Percentiles rank a stretch among this genome's conserved stretches.
These are phyloP conservation scores for Trematosphaeria pertusa DNA, from an alignment of 2,329 filamentous ascomycete genomes.

Conservation along the genomic window DNA sequence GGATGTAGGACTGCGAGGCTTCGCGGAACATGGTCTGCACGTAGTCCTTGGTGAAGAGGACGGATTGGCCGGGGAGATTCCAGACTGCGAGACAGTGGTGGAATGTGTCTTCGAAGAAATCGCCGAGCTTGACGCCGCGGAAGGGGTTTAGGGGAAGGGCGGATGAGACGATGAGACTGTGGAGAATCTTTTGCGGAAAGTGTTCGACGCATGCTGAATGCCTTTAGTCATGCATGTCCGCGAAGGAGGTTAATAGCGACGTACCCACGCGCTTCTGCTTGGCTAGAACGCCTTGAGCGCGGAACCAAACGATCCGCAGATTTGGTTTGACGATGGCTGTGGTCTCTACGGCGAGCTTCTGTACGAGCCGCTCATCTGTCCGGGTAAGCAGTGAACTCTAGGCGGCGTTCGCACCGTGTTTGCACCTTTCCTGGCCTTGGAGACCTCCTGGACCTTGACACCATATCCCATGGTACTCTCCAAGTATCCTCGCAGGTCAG, in stretches of 20 bases:
- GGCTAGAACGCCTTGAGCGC: slow-evolving; percentile 3
- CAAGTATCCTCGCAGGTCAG: neutral
- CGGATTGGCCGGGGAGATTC: slow-evolving; percentile 6
- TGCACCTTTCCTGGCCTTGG: slow-evolving; percentile 1
- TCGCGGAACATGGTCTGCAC: slow-evolving; percentile 4
- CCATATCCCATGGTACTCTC: slow-evolving; percentile 1
- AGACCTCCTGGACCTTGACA: slow-evolving; percentile 5
- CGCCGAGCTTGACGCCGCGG: slow-evolving; percentile 1
- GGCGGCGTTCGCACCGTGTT: no score
- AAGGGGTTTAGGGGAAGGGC: slow-evolving; percentile 3
- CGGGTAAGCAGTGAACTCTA: no score
- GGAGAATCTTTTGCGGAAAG: slow-evolving; percentile 1
- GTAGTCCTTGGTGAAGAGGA: slow-evolving; percentile 4
- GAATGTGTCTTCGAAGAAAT: slow-evolving; percentile 4
- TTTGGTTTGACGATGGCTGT: slow-evolving; percentile 4
- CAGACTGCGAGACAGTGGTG: slow-evolving; percentile 3
- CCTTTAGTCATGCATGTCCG: no score
- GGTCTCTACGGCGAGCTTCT: slow-evolving; percentile 4
- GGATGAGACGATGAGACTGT: neutral
- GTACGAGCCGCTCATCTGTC: slow-evolving; percentile 1
- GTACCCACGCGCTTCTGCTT: slow-evolving; percentile 1
- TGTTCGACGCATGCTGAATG: slow-evolving; percentile 2
- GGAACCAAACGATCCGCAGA: slow-evolving; percentile 3
- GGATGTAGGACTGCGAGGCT: slow-evolving; percentile 2
- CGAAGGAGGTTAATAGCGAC: no score